Conservation (phyloP, 495 filamentous ascomycete species). For the Achaetomiella virescens region DNA sequence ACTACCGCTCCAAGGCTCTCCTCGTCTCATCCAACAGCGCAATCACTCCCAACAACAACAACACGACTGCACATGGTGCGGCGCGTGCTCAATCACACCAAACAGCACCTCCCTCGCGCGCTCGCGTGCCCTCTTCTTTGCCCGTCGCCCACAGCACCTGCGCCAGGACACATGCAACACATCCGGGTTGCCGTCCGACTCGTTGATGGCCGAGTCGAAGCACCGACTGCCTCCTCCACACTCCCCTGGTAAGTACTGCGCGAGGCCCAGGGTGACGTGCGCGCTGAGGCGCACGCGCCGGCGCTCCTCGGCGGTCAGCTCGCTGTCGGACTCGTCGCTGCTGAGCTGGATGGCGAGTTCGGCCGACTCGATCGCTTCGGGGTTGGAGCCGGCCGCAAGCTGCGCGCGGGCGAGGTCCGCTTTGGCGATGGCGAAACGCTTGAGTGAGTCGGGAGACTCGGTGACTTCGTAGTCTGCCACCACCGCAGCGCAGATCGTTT, state of each 20-base stretch:
- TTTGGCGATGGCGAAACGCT: slow-evolving; percentile 75
- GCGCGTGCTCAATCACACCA: slow-evolving; percentile 61
- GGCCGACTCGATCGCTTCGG: slow-evolving; percentile 62
- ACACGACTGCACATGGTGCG: slow-evolving; percentile 67
- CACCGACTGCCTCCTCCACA: slow-evolving; percentile 63
- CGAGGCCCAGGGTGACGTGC: slow-evolving; percentile 79
- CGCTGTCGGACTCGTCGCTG: slow-evolving; percentile 54
- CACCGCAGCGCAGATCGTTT: slow-evolving; percentile 56
- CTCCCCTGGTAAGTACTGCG: slow-evolving; percentile 62
- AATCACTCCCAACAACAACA: slow-evolving; percentile 74
- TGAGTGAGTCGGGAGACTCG: slow-evolving; percentile 66
- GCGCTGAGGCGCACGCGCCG: slow-evolving; percentile 69
- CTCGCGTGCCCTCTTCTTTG: slow-evolving; percentile 60
- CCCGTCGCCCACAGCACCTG: slow-evolving; percentile 92
- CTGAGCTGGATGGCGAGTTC: slow-evolving; percentile 67
- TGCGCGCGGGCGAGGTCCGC: slow-evolving; percentile 75
- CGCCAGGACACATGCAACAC: slow-evolving; percentile 79
- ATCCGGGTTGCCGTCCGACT: slow-evolving; percentile 72
- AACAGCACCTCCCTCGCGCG: slow-evolving; percentile 78
- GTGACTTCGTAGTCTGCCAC: slow-evolving; percentile 79
- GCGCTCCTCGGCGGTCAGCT: slow-evolving; percentile 48
- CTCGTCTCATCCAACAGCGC: slow-evolving; percentile 71
- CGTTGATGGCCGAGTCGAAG: slow-evolving; percentile 76
- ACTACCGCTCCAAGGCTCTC: slow-evolving; percentile 75
- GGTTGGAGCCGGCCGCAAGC: slow-evolving; percentile 59